These are phyloP conservation scores for Lodderomyces orthopsilosis DNA, from an alignment of 1,139 yeast species.

Conservation along the genomic window DNA sequence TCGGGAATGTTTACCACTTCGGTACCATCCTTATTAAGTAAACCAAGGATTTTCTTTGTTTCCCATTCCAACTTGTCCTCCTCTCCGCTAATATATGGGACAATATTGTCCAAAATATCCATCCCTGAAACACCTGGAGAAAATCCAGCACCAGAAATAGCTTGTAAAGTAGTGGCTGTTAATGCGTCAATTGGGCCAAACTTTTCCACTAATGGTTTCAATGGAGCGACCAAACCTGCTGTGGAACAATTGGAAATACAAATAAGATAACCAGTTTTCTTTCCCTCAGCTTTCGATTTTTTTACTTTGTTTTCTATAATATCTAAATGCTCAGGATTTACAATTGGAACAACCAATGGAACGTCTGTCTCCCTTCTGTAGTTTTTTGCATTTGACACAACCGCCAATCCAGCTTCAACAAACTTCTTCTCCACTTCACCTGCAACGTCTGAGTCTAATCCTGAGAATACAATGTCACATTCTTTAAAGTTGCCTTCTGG, in stretches of 20 bases:
- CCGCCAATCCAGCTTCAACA: constrained; percentile 75
- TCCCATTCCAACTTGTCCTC: constrained; percentile 99
- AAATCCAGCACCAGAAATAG: constrained; percentile 97
- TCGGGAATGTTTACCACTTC: constrained; percentile 62
- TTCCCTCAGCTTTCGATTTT: constrained; percentile 51
- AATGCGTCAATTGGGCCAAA: constrained; percentile 88
- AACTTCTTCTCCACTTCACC: constrained; percentile 89
- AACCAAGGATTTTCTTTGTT: constrained; percentile 88
- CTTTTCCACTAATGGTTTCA: constrained; percentile 82
- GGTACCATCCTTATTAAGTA: constrained; percentile 49
- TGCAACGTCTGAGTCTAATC: constrained; percentile 90
- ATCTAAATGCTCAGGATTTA: constrained; percentile 88
- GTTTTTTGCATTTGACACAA: constrained; percentile 93
- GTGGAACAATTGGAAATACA: constrained; percentile 98
- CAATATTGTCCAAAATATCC: constrained; percentile 89
- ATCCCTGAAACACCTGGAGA: constrained; percentile 97
- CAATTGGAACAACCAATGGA: constrained; percentile 93
- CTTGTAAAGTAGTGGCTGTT: constrained; percentile 92
- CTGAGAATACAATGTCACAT: constrained; percentile 94
- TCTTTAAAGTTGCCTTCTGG: constrained; percentile 69
- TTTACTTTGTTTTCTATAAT: constrained; percentile 63
- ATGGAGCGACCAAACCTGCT: constrained; percentile 95
- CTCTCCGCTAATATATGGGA: constrained; percentile 94
- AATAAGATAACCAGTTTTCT: constrained; percentile 74
- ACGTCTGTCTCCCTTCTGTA: constrained; percentile 86